phyloP scores from a whole-genome alignment of 1,284 basidiomycete genomes.

The Exobasidium cylindrosporum region DNA sequence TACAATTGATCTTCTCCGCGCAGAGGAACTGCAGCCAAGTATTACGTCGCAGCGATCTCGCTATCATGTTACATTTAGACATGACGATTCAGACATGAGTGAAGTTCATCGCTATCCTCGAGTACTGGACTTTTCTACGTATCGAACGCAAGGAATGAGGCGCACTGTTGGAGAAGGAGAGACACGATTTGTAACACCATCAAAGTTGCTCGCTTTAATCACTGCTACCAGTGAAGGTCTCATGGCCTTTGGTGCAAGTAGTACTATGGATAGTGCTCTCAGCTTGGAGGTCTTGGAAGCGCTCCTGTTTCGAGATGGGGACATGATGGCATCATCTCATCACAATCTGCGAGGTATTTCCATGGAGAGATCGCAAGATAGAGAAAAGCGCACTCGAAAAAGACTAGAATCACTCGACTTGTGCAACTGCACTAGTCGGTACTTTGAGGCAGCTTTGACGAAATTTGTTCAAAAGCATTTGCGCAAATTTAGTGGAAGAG shows the following conservation, averaged over 20 bases:
- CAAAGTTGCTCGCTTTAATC: conserved; percentile 63
- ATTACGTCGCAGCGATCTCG: conserved; percentile 8
- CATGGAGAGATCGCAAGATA: conserved; percentile 28
- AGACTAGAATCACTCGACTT: conserved; percentile 81
- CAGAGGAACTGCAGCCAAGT: not conserved
- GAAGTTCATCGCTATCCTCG: conserved; percentile 32
- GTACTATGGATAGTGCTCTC: conserved; percentile 52
- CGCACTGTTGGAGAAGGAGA: conserved; percentile 86
- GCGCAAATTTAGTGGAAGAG: conserved; percentile 56
- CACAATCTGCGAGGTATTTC: conserved; percentile 44
- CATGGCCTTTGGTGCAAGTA: conserved; percentile 48
- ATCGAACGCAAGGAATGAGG: conserved; percentile 89
- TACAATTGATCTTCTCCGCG: too few species aligned
- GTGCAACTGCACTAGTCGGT: conserved; percentile 86
- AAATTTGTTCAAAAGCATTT: conserved; percentile 77
- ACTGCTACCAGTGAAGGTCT: conserved; percentile 42
- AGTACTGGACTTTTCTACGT: conserved; percentile 71
- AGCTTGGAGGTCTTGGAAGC: conserved; percentile 50
- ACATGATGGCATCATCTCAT: conserved; percentile 32
- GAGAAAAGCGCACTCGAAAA: not conserved
- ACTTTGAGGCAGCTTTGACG: conserved; percentile 77
- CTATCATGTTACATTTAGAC: conserved; percentile 36
- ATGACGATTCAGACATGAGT: conserved; percentile 23
- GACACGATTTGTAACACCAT: conserved; percentile 86
- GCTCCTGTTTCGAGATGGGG: conserved; percentile 49